These are phyloP conservation scores for Hortaea werneckii DNA, from an alignment of 2,329 filamentous ascomycete species.

Conservation along the genomic window DNA sequence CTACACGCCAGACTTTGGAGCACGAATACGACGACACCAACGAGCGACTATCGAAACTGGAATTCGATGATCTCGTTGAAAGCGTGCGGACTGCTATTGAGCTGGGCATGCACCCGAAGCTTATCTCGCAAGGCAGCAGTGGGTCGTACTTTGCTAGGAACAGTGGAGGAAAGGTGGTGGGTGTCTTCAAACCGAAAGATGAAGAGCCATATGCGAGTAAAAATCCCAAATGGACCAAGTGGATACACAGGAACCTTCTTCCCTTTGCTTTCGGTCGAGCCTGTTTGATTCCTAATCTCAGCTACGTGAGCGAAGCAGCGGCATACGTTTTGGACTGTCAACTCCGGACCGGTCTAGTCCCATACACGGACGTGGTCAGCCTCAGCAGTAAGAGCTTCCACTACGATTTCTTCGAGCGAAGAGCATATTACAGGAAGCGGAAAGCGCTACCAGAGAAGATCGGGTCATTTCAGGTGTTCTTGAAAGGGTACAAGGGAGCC, in stretches of 20 bases:
- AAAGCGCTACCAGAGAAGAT: conserved; percentile 80
- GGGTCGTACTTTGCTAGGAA: conserved; percentile 97
- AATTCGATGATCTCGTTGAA: conserved; percentile 83
- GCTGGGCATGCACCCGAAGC: conserved; percentile 80
- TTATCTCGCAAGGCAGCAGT: conserved; percentile 95
- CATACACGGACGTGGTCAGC: conserved; percentile 90
- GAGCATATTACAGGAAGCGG: conserved; percentile 77
- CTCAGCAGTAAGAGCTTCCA: conserved; percentile 95
- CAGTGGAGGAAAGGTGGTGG: conserved; percentile 82
- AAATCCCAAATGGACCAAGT: conserved; percentile 99
- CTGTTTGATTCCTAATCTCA: conserved; percentile 92
- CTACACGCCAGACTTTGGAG: conserved; percentile 64
- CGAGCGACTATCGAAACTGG: conserved; percentile 60
- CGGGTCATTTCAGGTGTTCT: conserved; percentile 93
- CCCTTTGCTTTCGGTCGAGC: conserved; percentile 94
- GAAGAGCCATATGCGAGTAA: conserved; percentile 95
- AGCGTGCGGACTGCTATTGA: conserved; percentile 86
- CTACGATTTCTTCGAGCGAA: conserved; percentile 94
- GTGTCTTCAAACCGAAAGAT: conserved; percentile 98
- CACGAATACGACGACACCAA: conserved; percentile 32
- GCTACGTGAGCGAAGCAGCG: conserved; percentile 94
- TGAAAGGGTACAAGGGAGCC: conserved; percentile 94
- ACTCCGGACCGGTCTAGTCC: conserved; percentile 81
- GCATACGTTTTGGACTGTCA: conserved; percentile 91
- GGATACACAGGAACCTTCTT: conserved; percentile 96